A percentile compares a stretch with the other conserved stretches of the same genome.
Conservation (phyloP, 139 green algal species). For the Pseudopediastrum boryanum region DNA sequence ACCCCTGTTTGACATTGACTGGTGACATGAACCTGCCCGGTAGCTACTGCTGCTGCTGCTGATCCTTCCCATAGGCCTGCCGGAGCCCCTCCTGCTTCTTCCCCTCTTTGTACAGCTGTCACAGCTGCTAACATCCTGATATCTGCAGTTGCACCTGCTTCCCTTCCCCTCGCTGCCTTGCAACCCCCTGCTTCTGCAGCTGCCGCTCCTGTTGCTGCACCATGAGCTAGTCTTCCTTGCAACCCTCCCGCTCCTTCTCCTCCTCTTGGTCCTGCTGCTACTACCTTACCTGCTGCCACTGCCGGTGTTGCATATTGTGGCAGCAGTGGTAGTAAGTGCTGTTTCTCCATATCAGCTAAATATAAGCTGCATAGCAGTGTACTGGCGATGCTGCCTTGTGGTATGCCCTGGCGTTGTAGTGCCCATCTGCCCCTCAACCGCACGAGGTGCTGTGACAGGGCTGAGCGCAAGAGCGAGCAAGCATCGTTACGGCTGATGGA, state of each 20-base stretch:
- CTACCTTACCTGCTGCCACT: constrained; percentile 3
- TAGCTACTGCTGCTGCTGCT: constrained; percentile 15
- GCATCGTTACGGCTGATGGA: too few species aligned
- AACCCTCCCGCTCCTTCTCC: background rate
- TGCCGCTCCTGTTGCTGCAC: constrained; percentile 13
- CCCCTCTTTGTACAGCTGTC: background rate
- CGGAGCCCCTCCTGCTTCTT: constrained; percentile 22
- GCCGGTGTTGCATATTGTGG: constrained; percentile 10
- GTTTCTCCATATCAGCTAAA: constrained; percentile 83
- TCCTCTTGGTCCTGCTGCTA: background rate
- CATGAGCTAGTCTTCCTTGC: background rate
- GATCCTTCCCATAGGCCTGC: too few species aligned
- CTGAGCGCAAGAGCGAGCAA: too few species aligned
- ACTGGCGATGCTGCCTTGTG: constrained; percentile 84
- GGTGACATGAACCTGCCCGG: too few species aligned
- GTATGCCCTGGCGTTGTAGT: constrained; percentile 1
- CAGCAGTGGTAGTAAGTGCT: constrained; percentile 66
- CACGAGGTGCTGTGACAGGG: too few species aligned
- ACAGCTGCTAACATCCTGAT: background rate
- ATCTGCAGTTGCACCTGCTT: constrained; percentile 1
- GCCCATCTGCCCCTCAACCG: too few species aligned
- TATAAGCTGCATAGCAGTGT: constrained; percentile 91
- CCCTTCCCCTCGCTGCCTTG: background rate
- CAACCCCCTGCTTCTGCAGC: constrained; percentile 10
- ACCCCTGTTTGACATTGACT: too few species aligned